Base-by-base conservation (phyloP, 2,329 filamentous ascomycete species). In the Plectosphaerella cucumerina region DNA sequence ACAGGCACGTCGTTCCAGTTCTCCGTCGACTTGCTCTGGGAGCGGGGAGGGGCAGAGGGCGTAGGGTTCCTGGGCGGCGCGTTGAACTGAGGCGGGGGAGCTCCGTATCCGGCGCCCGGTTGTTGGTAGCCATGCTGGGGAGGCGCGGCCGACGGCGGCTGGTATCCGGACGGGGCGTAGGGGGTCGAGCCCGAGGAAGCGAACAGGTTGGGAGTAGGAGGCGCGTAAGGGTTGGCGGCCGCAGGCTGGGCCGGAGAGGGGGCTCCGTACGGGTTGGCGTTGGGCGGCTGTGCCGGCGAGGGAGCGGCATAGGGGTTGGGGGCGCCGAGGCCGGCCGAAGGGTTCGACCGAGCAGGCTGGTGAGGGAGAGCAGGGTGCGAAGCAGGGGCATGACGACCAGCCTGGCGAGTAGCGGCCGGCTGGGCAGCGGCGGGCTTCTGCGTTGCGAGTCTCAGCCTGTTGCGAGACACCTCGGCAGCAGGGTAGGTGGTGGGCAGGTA, bases 1-100 rank as follows among this genome's bases (percentile, higher is more conserved):
- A 96, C 81, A 1, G 94, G 94, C 48, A 95, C 87, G 68, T 99
- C 94, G 60, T 99, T 99, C 94, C 94, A 99, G 60, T 89, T 87
- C 23, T 86, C 82, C 56, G 86, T 85, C 56, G 87, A 86, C 63
- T 85, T 86, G 51, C 82, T 75, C 62, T 83, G 84, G 10, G 89
- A 82, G 17, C 89, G 83, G 20, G 90, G 85, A 21, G 78, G 78
- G 12, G 14, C 47, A 21, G 89, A 86, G n/a, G 85, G 80, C 34
- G 83, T 85, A 22, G 81, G 77, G 54, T 82, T 84, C 55, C 87
- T 82, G 48, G 75, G 72, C 50, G 74, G 72, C 17, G 68, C 68
- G 48, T 61, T 52, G 53, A 64, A 59, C 47, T 48, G 47, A 47
- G 59, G 55, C 50, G 62, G 64, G 14, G 67, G 63, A n/a, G 62